A percentile compares a stretch with the other conserved stretches of the same genome.
These are phyloP conservation scores for Lactarius evosmus DNA, from an alignment of 768 basidiomycete genomes.

Conservation along the genomic window DNA sequence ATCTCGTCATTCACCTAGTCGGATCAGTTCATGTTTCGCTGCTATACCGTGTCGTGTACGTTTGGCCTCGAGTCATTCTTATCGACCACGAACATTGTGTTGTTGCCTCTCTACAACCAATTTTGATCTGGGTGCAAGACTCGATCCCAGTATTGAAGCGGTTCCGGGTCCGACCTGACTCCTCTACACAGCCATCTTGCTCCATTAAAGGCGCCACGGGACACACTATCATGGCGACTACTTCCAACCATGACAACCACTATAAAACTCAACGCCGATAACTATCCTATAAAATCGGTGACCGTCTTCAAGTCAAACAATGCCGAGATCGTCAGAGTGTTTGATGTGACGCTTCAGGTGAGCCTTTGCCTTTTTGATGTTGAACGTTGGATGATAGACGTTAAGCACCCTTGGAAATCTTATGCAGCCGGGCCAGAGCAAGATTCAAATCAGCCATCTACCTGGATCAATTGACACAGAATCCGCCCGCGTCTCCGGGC, in stretches of 20 bases:
- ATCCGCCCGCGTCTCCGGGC: slow-evolving; percentile 51
- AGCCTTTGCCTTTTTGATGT: slow-evolving; percentile 18
- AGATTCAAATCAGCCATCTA: slow-evolving; percentile 48
- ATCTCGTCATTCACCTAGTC: background rate
- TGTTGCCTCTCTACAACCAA: no score
- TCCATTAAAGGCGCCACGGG: background rate
- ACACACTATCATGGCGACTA: no score
- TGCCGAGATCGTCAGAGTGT: slow-evolving; percentile 54
- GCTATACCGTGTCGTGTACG: no score
- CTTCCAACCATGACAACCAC: slow-evolving; percentile 7
- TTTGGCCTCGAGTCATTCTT: no score
- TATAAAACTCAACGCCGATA: slow-evolving; percentile 29
- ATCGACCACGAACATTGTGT: no score
- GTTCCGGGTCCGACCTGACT: background rate
- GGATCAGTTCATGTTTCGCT: background rate
- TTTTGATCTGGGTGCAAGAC: background rate
- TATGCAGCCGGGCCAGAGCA: slow-evolving; percentile 50
- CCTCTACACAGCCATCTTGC: background rate
- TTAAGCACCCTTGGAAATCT: background rate
- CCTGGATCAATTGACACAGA: slow-evolving; percentile 50
- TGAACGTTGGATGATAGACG: background rate
- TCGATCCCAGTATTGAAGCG: background rate
- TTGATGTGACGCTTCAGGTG: slow-evolving; percentile 50
- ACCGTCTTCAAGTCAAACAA: slow-evolving; percentile 55
- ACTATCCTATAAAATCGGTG: slow-evolving; percentile 50